A percentile compares a stretch with the other conserved stretches of the same genome.
Conservation (phyloP, 2,329 filamentous ascomycete genomes). For the Zymoseptoria passerinii region DNA sequence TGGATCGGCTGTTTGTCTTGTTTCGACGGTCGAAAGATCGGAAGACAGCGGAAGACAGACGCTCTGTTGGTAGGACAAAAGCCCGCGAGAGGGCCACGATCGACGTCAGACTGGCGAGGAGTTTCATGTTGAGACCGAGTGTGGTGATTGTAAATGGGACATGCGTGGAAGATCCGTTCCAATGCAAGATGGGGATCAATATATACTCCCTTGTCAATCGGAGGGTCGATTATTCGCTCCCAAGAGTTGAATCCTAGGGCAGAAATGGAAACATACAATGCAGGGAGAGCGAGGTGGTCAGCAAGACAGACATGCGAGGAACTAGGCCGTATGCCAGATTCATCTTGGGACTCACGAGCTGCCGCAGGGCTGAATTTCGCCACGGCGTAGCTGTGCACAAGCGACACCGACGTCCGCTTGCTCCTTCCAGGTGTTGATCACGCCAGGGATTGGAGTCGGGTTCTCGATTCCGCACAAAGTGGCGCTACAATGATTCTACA, state of each 20-base stretch:
- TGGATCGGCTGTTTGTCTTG: constrained; percentile 7
- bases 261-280: neutral
- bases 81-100: constrained; percentile 5
- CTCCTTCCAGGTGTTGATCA: neutral
- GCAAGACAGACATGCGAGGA: neutral
- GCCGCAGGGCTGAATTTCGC: neutral
- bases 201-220: neutral
- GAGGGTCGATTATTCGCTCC: neutral
- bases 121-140: constrained; percentile 3
- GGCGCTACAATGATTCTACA: neutral
- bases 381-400: neutral
- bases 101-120: constrained; percentile 3
- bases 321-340: neutral
- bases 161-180: neutral
- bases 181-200: neutral
- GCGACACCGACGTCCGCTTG: neutral
- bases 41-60: constrained; percentile 27
- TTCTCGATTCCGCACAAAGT: neutral
- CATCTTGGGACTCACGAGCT: neutral
- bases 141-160: neutral
- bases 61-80: constrained; percentile 4
- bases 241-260: neutral
- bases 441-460: neutral
- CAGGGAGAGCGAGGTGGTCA: neutral
- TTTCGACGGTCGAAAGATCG: constrained; percentile 17